Conservation (phyloP, 2,329 filamentous ascomycete genomes). For the Penicillium crustosum region DNA sequence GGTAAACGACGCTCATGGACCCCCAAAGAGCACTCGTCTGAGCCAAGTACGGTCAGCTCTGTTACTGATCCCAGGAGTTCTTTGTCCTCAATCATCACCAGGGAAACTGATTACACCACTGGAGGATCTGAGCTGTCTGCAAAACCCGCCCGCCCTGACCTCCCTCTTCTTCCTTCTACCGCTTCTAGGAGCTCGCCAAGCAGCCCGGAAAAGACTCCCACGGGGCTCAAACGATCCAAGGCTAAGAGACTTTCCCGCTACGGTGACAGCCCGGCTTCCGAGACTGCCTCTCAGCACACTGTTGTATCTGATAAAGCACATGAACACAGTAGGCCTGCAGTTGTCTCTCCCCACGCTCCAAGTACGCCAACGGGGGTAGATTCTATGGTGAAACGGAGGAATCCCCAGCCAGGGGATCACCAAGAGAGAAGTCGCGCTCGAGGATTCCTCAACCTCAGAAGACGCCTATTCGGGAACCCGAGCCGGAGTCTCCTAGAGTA, state of each 20-base stretch:
- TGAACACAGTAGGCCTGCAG: constrained; percentile 12
- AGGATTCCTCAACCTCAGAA: constrained; percentile 23
- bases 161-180: constrained; percentile 35
- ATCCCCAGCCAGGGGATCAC: constrained; percentile 13
- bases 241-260: constrained; percentile 43
- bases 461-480: constrained; percentile 27
- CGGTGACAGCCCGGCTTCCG: constrained; percentile 33
- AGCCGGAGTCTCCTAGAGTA: constrained; percentile 39
- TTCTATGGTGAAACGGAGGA: constrained; percentile 19
- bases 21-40: constrained; percentile 32
- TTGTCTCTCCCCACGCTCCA: constrained; percentile 8
- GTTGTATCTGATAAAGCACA: constrained; percentile 22
- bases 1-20: constrained; percentile 42
- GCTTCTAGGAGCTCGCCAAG: constrained; percentile 4
- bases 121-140: constrained; percentile 24
- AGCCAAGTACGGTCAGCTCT: constrained; percentile 34
- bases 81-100: constrained; percentile 33
- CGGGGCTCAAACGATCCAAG: constrained; percentile 42
- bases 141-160: constrained; percentile 26
- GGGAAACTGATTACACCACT: constrained; percentile 35
- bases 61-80: constrained; percentile 31
- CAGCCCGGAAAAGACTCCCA: constrained; percentile 34
- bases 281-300: constrained; percentile 27
- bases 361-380: constrained; percentile 13
- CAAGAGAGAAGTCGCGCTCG: constrained; percentile 18